Percentiles rank a stretch among this genome's conserved stretches.
These are phyloP conservation scores for sunflower (Helianthus annuus) DNA, from an alignment of 129 eudicot species.

Conservation along the genomic window HanXRQr2.0-SUNRISE NC_035433.2:66963005-66963504, in stretches of 20 bases:
- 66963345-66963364: too few species aligned
- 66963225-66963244: slow-evolving; percentile 25
- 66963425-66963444: too few species aligned
- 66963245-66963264: slow-evolving; percentile 9
- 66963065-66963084: too few species aligned
- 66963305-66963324: neutral
- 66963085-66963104: neutral
- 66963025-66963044: too few species aligned
- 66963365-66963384: too few species aligned
- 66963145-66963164: slow-evolving; percentile 11
- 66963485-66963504: too few species aligned
- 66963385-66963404: too few species aligned
- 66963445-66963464: too few species aligned
- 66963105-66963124: slow-evolving; percentile 28
- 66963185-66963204: neutral
- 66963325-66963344: neutral
- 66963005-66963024: too few species aligned
- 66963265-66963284: neutral
- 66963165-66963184: neutral
- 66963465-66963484: too few species aligned
- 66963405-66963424: too few species aligned
- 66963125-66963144: slow-evolving; percentile 15
- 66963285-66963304: neutral
- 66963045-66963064: too few species aligned
- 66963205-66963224: slow-evolving; percentile 7